Evolutionary conservation across 805 yeast species (phyloP).

Genomic region (Kluyveromyces wickerhamii): DNA sequence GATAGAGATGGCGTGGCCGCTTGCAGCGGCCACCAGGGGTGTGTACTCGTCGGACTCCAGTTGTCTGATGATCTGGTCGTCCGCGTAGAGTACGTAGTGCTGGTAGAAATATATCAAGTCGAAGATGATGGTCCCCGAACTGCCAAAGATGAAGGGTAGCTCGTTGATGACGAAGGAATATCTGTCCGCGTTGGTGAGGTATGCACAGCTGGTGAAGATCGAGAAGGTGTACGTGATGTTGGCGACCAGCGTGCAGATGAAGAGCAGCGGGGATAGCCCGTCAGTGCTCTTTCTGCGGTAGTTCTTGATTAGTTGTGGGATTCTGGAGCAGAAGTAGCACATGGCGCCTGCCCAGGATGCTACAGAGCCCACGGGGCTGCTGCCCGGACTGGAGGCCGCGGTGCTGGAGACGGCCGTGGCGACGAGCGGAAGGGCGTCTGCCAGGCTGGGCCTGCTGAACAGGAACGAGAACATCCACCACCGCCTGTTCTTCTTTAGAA

Average conservation of each 20-base stretch:
- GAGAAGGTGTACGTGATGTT: constrained; percentile 71
- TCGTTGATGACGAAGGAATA: constrained; percentile 53
- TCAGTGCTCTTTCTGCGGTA: constrained; percentile 72
- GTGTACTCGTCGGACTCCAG: constrained; percentile 15
- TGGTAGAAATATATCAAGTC: constrained; percentile 68
- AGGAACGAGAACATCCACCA: constrained; percentile 9
- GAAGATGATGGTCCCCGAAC: constrained; percentile 76
- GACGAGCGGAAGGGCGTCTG: constrained; percentile 1
- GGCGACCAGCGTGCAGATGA: constrained; percentile 70
- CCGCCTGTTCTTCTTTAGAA: constrained; percentile 1
- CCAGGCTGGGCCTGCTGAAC: neutral
- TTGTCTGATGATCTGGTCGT: constrained; percentile 23
- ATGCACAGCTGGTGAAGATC: constrained; percentile 57
- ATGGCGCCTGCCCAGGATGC: constrained; percentile 76
- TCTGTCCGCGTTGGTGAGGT: constrained; percentile 34
- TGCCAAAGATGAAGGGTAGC: constrained; percentile 75
- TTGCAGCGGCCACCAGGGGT: constrained; percentile 4
- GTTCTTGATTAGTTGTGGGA: constrained; percentile 81
- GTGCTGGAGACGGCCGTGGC: constrained; percentile 14
- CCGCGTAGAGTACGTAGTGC: constrained; percentile 29
- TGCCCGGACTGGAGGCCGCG: neutral
- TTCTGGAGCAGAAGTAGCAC: constrained; percentile 67
- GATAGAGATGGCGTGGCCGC: neutral
- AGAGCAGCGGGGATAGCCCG: constrained; percentile 75
- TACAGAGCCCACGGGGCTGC: constrained; percentile 32